Evolutionary conservation across 192 early-diverging fungal species (phyloP).

Genomic region (Backusella macrospora): DNA sequence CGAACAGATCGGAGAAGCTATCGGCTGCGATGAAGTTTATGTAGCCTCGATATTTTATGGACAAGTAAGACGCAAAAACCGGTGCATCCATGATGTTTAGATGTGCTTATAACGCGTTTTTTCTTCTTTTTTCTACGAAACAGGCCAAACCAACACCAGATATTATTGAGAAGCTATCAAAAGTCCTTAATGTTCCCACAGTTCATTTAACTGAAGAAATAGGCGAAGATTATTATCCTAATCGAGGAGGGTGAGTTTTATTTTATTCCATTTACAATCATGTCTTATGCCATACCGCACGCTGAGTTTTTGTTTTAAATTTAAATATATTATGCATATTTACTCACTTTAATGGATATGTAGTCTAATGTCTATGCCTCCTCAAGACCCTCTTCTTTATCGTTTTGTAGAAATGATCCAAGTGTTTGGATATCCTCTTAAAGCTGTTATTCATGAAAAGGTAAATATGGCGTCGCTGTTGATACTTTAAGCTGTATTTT

Average conservation of each 20-base stretch:
- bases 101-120: neutral
- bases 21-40: conserved; percentile 67
- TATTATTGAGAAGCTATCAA: conserved; percentile 38
- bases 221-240: conserved; percentile 41
- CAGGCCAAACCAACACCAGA: conserved; percentile 46
- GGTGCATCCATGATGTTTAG: no score
- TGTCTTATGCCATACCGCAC: no score
- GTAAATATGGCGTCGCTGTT: conserved; percentile 11
- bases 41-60: conserved; percentile 71
- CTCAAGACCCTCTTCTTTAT: conserved; percentile 49
- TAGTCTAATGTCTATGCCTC: conserved; percentile 44
- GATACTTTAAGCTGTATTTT: neutral
- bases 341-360: neutral
- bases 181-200: conserved; percentile 37
- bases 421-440: conserved; percentile 50
- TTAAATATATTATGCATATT: neutral
- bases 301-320: neutral
- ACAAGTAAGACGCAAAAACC: conserved; percentile 40
- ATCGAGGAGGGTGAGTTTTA: conserved; percentile 43
- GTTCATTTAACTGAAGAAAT: conserved; percentile 37
- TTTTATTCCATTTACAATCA: no score
- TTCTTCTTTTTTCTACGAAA: neutral
- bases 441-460: conserved; percentile 51
- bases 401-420: conserved; percentile 48
- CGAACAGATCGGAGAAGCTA: conserved; percentile 53